Evolutionary conservation across 768 basidiomycete genomes (phyloP), one percentile per base, ranked within the genome.

Genomic region (Rhizopogon roseolus): DNA sequence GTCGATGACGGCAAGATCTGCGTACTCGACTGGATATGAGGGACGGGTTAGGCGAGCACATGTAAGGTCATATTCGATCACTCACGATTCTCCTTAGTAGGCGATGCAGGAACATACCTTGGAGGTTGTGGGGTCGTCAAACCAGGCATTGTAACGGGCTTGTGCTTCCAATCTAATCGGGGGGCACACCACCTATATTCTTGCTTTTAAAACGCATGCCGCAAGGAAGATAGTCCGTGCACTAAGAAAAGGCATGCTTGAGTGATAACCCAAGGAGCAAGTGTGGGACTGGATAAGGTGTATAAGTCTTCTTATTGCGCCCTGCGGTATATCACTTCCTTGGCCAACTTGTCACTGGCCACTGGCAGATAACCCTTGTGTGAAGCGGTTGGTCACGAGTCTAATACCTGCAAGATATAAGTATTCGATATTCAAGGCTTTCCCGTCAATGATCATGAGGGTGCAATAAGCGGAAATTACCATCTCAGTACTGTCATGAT

Each of bases 1-100:
- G 57, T 81, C 80, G 46, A 81, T 72, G 42, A 78, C 66, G 1
- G 76, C 66, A 6, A 82, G 69, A 38, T 79, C 75, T 6, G 79
- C 80, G 60, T 65, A 73, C 22, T 71, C 67, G 54, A 71, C 72
- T 73, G 50, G 4, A 19, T 22, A 34, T 16, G 28, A n/a, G 50
- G 63, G 71, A 49, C 59, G 25, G 54, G 70, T 69, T 57, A 27
- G 32, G 36, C 14, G 2, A n/a, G n/a, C 17, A 50, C n/a, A 22
- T 32, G 16, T 25, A 16, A 16, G 27, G 14, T 8, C 28, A 14
- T 17, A 11, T 32, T 11, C 14, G 25, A 29, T 28, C 52, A 49
- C 52, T 9, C 37, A 34, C 52, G 63, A 49, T 44, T 68, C 66
- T 49, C 52, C 46, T 60, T 60, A 0, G 73, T 74, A 8, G 49